phyloP scores from a whole-genome alignment of 2,329 filamentous ascomycete species.

The Byssothecium circinans region DNA sequence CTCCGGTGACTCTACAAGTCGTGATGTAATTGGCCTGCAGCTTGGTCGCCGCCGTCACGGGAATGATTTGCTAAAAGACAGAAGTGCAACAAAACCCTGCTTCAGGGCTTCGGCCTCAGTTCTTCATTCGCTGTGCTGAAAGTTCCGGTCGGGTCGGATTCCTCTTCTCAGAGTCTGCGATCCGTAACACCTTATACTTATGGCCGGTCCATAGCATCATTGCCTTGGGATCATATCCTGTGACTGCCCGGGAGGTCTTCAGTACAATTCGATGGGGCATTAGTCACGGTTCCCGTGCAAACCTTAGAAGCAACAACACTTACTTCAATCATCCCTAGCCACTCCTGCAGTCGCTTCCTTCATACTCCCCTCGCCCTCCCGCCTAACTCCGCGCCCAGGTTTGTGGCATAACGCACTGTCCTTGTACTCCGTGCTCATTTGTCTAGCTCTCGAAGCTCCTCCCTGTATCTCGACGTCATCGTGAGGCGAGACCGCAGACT shows the following conservation, averaged over 20 bases:
- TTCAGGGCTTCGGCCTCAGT: too few species aligned
- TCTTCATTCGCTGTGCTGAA: too few species aligned
- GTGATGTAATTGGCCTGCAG: too few species aligned
- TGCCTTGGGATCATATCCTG: constrained; percentile 63
- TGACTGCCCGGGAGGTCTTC: constrained; percentile 74
- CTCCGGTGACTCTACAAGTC: too few species aligned
- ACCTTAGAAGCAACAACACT: constrained; percentile 66
- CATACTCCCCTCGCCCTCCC: constrained; percentile 23
- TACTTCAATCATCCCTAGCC: constrained; percentile 68
- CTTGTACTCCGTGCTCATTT: constrained; percentile 54
- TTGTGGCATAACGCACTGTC: constrained; percentile 53
- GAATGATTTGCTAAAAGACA: too few species aligned
- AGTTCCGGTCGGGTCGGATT: too few species aligned
- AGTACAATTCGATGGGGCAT: constrained; percentile 71
- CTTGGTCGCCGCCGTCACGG: constrained; percentile 38
- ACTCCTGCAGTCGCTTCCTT: constrained; percentile 63
- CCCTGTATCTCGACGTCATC: too few species aligned
- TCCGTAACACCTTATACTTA: constrained; percentile 70
- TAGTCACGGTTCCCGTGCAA: constrained; percentile 73
- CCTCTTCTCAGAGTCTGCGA: constrained; percentile 65
- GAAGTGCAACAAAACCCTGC: too few species aligned
- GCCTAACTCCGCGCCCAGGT: constrained; percentile 31
- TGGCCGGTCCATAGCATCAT: constrained; percentile 70
- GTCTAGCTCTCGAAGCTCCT: too few species aligned
- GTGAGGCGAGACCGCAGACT: too few species aligned